phyloP scores from a whole-genome alignment of 768 basidiomycete species.

The Pleurotus djamor region DNA sequence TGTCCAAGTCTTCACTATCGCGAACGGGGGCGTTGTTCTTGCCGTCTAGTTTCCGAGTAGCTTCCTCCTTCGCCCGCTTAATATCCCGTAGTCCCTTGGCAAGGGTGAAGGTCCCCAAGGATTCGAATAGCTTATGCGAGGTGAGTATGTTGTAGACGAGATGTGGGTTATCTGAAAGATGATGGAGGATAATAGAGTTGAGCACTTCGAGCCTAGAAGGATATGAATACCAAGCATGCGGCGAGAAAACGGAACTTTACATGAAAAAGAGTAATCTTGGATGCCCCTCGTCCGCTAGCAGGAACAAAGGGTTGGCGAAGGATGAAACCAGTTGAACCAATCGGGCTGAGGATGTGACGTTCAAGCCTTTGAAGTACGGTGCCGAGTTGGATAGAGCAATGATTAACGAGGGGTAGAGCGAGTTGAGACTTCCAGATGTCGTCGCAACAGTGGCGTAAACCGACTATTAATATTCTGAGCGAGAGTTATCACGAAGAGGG shows the following conservation, averaged over 20 bases:
- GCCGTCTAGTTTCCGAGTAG: conserved; percentile 35
- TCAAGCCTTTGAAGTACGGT: conserved; percentile 81
- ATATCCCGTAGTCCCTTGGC: conserved; percentile 85
- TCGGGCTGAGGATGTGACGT: conserved; percentile 77
- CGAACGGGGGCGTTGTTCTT: conserved; percentile 35
- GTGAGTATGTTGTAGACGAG: conserved; percentile 84
- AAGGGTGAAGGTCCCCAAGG: conserved; percentile 90
- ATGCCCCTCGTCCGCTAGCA: conserved; percentile 93
- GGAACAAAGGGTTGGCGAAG: conserved; percentile 86
- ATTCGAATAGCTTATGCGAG: conserved; percentile 83
- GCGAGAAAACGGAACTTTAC: conserved; percentile 33
- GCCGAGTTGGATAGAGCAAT: conserved; percentile 88
- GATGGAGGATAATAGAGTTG: conserved; percentile 78
- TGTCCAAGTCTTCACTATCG: conserved; percentile 31
- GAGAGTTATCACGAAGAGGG: neutral
- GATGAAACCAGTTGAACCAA: conserved; percentile 89
- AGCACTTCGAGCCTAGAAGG: conserved; percentile 80
- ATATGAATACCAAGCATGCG: neutral
- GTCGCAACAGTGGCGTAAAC: conserved; percentile 90
- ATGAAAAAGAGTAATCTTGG: conserved; percentile 91
- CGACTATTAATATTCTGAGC: conserved; percentile 45
- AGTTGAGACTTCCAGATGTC: conserved; percentile 77
- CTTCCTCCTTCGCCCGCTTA: conserved; percentile 73
- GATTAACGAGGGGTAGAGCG: conserved; percentile 89
- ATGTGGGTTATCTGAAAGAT: conserved; percentile 83